Conservation (phyloP, 257 asterid genomes). For the Nicotiana knightiana region DNA sequence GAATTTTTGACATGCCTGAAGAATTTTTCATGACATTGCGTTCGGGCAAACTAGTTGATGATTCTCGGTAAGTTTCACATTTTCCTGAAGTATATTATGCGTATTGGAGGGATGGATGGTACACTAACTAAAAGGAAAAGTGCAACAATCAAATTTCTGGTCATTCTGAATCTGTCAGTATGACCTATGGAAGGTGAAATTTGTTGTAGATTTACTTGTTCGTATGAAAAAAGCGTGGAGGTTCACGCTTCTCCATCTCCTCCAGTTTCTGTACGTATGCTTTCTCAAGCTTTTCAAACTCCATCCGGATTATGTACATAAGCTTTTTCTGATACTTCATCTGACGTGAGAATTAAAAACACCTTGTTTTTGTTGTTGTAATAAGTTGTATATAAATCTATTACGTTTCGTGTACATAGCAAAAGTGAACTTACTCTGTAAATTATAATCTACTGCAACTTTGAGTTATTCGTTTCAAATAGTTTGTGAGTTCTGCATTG, state of each 20-base stretch:
- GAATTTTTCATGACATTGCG: not conserved
- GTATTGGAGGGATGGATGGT: not conserved
- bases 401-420: not conserved
- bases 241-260: not conserved
- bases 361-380: not conserved
- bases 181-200: not conserved
- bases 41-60: not conserved
- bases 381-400: not conserved
- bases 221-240: too few relatives aligned
- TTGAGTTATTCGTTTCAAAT: not conserved
- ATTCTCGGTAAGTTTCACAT: not conserved
- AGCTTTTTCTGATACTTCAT: not conserved
- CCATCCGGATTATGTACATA: not conserved
- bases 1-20: conserved; percentile 10
- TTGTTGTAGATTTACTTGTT: not conserved
- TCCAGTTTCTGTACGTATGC: not conserved
- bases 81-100: not conserved
- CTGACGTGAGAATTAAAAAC: not conserved
- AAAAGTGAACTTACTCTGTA: too few relatives aligned
- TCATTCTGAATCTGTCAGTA: not conserved
- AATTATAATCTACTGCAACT: not conserved
- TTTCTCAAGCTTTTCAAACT: too few relatives aligned
- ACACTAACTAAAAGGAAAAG: not conserved
- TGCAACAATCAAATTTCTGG: not conserved
- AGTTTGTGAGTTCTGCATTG: not conserved